Evolutionary conservation across 108 stramenopile species (phyloP), one percentile per base, ranked within the genome.

Genomic region (Conticribra guillardii): DNA sequence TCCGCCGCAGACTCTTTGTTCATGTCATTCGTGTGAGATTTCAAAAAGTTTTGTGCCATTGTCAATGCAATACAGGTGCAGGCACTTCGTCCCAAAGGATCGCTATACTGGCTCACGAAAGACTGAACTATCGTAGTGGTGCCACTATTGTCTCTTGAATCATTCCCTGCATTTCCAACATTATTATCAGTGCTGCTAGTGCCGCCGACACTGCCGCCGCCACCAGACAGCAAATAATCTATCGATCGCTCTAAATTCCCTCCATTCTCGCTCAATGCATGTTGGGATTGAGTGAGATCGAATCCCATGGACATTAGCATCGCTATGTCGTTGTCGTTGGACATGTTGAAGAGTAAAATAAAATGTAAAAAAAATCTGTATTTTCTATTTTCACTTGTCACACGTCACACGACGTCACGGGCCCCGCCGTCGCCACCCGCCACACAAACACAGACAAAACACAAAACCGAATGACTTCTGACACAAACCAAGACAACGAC

Each of bases 11-110:
- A n/a, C 27, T 7, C 28, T 1, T 27, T 67, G 32, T 37, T 49
- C 26, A 32, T 44, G n/a, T 34, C 23, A 21, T n/a, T 67, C 23
- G 60, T 37, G 58, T 51, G 47, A 34, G 32, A 49, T 55, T 18
- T 4, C 55, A 87, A 48, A 32, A 81, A 62, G 7, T 67, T 53
- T 11, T 59, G 54, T n/a, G 89, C 92, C 47, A 80, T 77, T 0
- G 79, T 84, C 55, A 93, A 65, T 18, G 92, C 87, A 44, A 93
- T 93, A 45, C 85, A 84, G 18, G 92, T 93, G 31, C 92, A 93
- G 4, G 89, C 89, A 19, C 87, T 89, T 68, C 84, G 64, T 54
- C 92, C 87, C 24, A 74, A 47, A 17, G 79, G 73, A 54, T 79
- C 45, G 17, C 60, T 81, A 64, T 93, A 93, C 55, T 93, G 92